Evolutionary conservation across 2,329 filamentous ascomycete species (phyloP), one percentile per base, ranked within the genome.

Genomic region (Achaetomium macrosporum): DNA sequence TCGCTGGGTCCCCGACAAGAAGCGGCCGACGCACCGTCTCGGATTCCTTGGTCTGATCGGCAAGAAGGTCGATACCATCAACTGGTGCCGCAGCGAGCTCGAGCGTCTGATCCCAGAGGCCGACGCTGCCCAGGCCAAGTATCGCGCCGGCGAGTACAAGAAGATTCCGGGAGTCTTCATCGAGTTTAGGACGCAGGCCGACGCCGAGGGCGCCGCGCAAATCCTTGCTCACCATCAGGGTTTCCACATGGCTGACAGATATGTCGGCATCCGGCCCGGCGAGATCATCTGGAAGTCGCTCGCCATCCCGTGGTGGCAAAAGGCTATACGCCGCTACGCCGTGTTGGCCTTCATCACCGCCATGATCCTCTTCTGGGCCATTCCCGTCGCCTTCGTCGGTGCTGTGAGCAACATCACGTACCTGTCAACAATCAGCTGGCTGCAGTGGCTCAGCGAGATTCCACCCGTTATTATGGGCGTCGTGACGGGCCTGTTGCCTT

Each of bases 1-100:
- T 13, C 85, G 84, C 59, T 95, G 87, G 84, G 73, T 96, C 37
- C 77, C 83, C 15, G 73, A 76, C 10, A 85, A 88, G 68, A 78
- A 90, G 61, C 81, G 90, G 41, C 90, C 90, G 1, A 84, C 85
- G 1, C 90, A 96, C 66, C 79, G 79, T 48, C 73, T 85, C 51
- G 88, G 86, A 66, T 76, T 78, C 6, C 68, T 93, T 19, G 81
- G 79, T 15, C 76, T 88, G 43, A 79, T 91, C 59, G 88, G 90
- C 60, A 85, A 90, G 66, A 93, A 95, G 68, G 91, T 96, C 15
- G 93, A 99, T 71, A 93, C 90, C 0, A 96, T 99, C 68, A 83
- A 92, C 57, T 96, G 88, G 87, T 87, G 84, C 58, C 87, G 93
- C 47, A 75, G 77, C 1, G 87, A 95, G 68, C 81, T 96, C 48